phyloP scores from a whole-genome alignment of 1,139 yeast species.

The Geotrichum histeridarum region DNA sequence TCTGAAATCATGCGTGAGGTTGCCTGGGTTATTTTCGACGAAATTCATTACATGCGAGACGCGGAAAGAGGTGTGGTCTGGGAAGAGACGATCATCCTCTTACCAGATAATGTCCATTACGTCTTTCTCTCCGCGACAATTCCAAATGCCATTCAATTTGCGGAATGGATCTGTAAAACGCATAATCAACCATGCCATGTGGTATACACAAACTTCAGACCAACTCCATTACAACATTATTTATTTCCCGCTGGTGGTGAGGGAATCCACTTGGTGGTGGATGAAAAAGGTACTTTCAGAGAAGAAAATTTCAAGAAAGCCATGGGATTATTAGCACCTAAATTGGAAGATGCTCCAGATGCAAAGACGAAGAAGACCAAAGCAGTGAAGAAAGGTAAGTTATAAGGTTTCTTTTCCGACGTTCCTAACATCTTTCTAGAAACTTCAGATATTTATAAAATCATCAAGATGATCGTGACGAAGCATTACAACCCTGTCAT shows the following conservation, averaged over 20 bases:
- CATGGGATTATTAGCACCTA: slow-evolving; percentile 85
- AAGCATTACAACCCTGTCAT: slow-evolving; percentile 95
- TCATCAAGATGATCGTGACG: slow-evolving; percentile 95
- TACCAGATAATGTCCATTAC: slow-evolving; percentile 91
- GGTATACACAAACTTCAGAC: slow-evolving; percentile 97
- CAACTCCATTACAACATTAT: slow-evolving; percentile 96
- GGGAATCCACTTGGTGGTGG: slow-evolving; percentile 95
- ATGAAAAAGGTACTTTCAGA: slow-evolving; percentile 90
- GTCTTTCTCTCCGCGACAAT: slow-evolving; percentile 91
- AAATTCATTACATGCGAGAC: slow-evolving; percentile 95
- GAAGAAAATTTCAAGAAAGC: slow-evolving; percentile 98
- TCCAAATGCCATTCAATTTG: slow-evolving; percentile 97
- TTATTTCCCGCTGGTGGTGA: slow-evolving; percentile 96
- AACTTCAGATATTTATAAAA: slow-evolving; percentile 79
- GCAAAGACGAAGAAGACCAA: slow-evolving; percentile 82
- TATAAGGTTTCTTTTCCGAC: not conserved
- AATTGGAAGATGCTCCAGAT: slow-evolving; percentile 60
- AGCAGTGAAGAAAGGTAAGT: slow-evolving; percentile 62
- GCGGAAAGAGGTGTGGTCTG: slow-evolving; percentile 97
- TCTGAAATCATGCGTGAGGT: slow-evolving; percentile 95
- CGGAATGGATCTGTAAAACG: slow-evolving; percentile 95
- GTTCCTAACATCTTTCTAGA: not conserved
- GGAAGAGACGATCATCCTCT: slow-evolving; percentile 96
- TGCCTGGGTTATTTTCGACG: slow-evolving; percentile 95
- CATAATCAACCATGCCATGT: slow-evolving; percentile 97